Base-by-base conservation (phyloP, 371 early-diverging fungal species). In the Zychaea mexicana region DNA sequence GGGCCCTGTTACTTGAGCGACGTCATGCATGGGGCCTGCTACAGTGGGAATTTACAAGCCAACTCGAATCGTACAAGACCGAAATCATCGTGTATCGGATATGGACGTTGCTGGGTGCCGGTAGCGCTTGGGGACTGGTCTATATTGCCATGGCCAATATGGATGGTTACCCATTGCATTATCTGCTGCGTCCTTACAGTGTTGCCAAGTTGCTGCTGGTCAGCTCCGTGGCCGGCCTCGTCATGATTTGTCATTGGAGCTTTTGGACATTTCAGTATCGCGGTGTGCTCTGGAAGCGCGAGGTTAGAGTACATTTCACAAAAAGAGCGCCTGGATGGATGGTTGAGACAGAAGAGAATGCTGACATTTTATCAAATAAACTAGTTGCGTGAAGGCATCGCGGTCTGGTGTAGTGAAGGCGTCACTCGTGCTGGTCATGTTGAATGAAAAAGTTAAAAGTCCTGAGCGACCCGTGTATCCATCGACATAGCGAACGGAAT, bases 181-280 rank as follows among this genome's bases (percentile, higher is more conserved):
- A 78, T 68, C 52, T 86, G 33, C 63, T 73, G n/a, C 49, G 49
- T 49, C 49, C 26, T 24, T 49, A 42, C n/a, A 78, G 69, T 68
- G 82, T 82, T 55, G 65, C 67, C 57, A 80, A 66, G 63, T 65
- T 77, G 61, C 77, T 68, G 54, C 72, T 74, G 73, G 77, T 84
- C 47, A 86, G 85, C 65, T 61, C 84, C 22, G 60, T 78, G 7
- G 85, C 84, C 65, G 88, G 88, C 9, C 39, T 80, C 12, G 71
- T 82, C 53, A 77, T 88, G 83, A 77, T 85, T 55, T 73, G 78
- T 54, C 85, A 82, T 66, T 88, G 87, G 87, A 85, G 86, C 22
- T 88, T 88, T 57, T 88, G 88, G 88, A 87, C 87, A 0, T 88
- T 86, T 47, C 87, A 86, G 60, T 86, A 85, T 68, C 82, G 85